Evolutionary conservation across 164 flowering plant species (phyloP).

Genomic region (Annona squamosa): DNA sequence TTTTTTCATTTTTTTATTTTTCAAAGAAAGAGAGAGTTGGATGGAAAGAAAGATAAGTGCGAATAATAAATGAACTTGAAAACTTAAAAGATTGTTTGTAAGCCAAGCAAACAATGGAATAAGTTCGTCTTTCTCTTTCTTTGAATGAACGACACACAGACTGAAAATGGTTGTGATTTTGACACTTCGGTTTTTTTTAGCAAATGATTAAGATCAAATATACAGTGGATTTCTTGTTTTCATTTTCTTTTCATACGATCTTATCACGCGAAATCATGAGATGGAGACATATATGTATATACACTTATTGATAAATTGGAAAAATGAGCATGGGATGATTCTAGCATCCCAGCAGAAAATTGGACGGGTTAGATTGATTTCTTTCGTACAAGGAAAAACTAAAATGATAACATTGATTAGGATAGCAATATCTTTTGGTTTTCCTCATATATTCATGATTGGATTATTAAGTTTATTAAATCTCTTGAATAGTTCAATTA

Average conservation of each 20-base stretch:
- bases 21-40: conserved; percentile 2
- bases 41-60: neutral
- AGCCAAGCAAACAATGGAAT: neutral
- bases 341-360: too few species aligned
- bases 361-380: too few species aligned
- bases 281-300: too few species aligned
- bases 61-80: neutral
- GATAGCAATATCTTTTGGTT: too few species aligned
- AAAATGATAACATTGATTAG: too few species aligned
- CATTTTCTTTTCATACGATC: neutral
- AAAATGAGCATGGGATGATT: too few species aligned
- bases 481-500: too few species aligned
- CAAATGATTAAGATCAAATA: neutral
- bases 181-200: neutral
- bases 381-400: too few species aligned
- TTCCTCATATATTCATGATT: too few species aligned
- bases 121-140: neutral
- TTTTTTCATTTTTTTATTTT: neutral
- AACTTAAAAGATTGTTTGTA: neutral
- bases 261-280: neutral
- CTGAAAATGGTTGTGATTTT: neutral
- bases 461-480: too few species aligned
- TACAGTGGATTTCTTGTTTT: neutral
- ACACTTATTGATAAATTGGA: too few species aligned
- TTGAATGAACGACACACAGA: neutral